Evolutionary conservation across 495 filamentous ascomycete genomes (phyloP).

Genomic region (Neurospora discreta): DNA sequence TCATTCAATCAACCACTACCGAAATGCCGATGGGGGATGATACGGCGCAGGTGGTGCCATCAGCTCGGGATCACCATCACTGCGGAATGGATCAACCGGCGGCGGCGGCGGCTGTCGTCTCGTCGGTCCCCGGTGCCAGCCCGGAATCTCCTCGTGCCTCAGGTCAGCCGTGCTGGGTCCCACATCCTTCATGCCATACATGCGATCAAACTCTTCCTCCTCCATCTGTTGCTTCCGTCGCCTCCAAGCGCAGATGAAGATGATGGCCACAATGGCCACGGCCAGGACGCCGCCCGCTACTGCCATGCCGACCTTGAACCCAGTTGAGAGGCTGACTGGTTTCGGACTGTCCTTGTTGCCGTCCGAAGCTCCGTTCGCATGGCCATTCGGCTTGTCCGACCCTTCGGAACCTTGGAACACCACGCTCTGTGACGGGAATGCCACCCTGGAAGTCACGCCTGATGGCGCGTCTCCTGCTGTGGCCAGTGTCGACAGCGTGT

Average conservation of each 20-base stretch:
- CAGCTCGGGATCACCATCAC: background rate
- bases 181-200: conserved; percentile 16
- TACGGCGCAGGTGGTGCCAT: conserved; percentile 9
- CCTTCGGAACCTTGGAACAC: no score
- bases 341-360: background rate
- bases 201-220: conserved; percentile 19
- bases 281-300: conserved; percentile 12
- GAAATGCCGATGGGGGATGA: conserved; percentile 10
- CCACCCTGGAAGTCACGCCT: background rate
- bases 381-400: background rate
- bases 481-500: conserved; percentile 8
- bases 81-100: conserved; percentile 2
- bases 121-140: conserved; percentile 21
- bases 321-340: conserved; percentile 1
- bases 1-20: conserved; percentile 1
- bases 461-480: background rate
- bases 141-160: conserved; percentile 12
- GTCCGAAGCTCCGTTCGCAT: background rate
- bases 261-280: conserved; percentile 4
- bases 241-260: conserved; percentile 16
- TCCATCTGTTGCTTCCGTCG: conserved; percentile 8
- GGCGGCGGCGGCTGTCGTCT: conserved; percentile 10
- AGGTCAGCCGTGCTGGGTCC: conserved; percentile 6
- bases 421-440: background rate
- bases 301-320: conserved; percentile 15